These are phyloP conservation scores for Boechera divaricarpa DNA, from an alignment of 345 rosid genomes.

Conservation along the genomic window DNA sequence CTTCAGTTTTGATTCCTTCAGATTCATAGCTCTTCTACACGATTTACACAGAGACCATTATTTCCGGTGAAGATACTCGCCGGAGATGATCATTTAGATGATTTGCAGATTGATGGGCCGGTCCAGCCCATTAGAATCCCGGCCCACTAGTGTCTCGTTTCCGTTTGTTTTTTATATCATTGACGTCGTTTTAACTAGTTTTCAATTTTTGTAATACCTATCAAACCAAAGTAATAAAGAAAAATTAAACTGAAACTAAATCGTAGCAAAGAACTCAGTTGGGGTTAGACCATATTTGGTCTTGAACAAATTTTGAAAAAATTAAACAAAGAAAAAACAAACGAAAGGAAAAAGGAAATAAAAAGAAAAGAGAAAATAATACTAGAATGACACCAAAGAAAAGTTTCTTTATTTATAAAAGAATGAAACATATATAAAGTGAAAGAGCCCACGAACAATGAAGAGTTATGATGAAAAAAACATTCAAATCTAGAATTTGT, in stretches of 20 bases:
- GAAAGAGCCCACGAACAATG: slow-evolving; percentile 25
- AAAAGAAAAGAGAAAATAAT: neutral
- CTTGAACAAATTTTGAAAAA: neutral
- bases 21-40: slow-evolving; percentile 4
- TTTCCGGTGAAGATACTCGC: slow-evolving; percentile 36
- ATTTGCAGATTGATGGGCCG: slow-evolving; percentile 30
- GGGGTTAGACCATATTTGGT: neutral
- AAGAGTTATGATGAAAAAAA: slow-evolving; percentile 7
- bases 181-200: neutral
- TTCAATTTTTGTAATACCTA: neutral
- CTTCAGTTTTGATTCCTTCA: neutral
- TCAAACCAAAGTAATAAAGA: too few species aligned
- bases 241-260: neutral
- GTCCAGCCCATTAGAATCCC: neutral
- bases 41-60: neutral
- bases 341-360: neutral
- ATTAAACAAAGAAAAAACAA: neutral
- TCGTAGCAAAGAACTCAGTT: neutral
- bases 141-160: neutral
- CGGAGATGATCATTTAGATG: slow-evolving; percentile 26
- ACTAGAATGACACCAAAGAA: neutral
- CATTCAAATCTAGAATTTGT: slow-evolving; percentile 9
- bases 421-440: neutral
- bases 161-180: neutral
- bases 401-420: slow-evolving; percentile 21